phyloP scores from a whole-genome alignment of 345 rosid species.

The Salix exigua region DNA sequence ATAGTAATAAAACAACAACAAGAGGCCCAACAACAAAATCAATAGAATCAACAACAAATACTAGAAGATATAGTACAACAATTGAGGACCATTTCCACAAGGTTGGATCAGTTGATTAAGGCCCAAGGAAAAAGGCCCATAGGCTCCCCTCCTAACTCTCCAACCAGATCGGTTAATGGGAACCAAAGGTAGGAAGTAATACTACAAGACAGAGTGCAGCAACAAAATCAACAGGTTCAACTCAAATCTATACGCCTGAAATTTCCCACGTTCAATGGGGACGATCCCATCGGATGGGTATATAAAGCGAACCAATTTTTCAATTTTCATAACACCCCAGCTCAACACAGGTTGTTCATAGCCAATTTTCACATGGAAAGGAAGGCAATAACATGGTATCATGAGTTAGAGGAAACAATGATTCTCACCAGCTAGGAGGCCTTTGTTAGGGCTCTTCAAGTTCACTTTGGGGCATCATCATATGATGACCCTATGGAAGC shows the following conservation, averaged over 20 bases:
- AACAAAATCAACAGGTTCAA: not conserved
- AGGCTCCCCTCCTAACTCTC: too few relatives aligned
- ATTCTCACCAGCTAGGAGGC: not conserved
- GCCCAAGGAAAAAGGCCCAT: not conserved
- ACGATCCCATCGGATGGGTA: not conserved
- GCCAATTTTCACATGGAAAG: not conserved
- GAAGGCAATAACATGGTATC: not conserved
- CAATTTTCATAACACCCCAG: not conserved
- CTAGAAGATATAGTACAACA: not conserved
- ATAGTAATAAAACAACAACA: too few relatives aligned
- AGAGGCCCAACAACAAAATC: too few relatives aligned
- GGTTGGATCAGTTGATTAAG: too few relatives aligned
- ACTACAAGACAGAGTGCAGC: not conserved
- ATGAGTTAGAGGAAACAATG: accelerated
- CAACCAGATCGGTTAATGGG: too few relatives aligned
- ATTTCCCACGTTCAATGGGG: accelerated
- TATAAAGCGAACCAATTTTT: not conserved
- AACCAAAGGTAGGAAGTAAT: too few relatives aligned
- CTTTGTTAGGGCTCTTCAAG: not conserved
- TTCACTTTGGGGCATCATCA: accelerated
- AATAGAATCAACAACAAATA: too few relatives aligned
- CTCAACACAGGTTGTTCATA: not conserved
- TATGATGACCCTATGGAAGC: not conserved
- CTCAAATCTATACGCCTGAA: not conserved
- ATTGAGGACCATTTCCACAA: not conserved